phyloP scores from a whole-genome alignment of 1,284 basidiomycete species.

The Phellinidium pouzarii region DNA sequence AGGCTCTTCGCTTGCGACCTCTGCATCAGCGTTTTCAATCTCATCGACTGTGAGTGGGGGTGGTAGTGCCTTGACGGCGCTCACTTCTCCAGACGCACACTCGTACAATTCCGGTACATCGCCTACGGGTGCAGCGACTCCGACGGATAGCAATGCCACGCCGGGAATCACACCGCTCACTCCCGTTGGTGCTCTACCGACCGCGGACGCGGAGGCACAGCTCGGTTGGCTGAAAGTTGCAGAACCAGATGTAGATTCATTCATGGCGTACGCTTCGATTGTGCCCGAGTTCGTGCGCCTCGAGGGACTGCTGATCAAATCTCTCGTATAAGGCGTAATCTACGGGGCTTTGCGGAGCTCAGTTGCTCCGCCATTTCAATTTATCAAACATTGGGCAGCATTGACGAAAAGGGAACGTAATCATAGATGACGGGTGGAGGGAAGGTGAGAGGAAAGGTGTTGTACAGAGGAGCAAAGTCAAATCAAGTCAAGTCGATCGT shows the following conservation, averaged over 20 bases:
- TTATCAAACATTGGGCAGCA: background rate
- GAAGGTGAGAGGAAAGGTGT: background rate
- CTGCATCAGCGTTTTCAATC: background rate
- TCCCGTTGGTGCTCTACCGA: constrained; percentile 62
- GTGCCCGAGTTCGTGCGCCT: constrained; percentile 76
- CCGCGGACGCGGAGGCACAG: constrained; percentile 63
- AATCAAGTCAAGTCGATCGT: background rate
- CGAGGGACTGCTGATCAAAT: constrained; percentile 67
- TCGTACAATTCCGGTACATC: constrained; percentile 21
- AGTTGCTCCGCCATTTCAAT: background rate
- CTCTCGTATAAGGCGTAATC: constrained; percentile 36
- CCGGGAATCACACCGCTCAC: constrained; percentile 46
- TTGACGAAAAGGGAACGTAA: background rate
- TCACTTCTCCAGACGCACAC: constrained; percentile 56
- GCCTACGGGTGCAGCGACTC: constrained; percentile 13
- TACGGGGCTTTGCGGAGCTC: background rate
- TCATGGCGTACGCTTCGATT: constrained; percentile 75
- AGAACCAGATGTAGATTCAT: constrained; percentile 74
- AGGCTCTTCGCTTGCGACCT: constrained; percentile 37
- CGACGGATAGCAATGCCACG: background rate
- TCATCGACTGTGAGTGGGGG: constrained; percentile 17
- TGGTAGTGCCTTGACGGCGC: constrained; percentile 43
- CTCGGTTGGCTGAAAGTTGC: constrained; percentile 73
- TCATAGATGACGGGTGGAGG: background rate
- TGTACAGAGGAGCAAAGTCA: background rate